Evolutionary conservation across 805 yeast species (phyloP).

Genomic region (Kockiozyma suomiensis): DNA sequence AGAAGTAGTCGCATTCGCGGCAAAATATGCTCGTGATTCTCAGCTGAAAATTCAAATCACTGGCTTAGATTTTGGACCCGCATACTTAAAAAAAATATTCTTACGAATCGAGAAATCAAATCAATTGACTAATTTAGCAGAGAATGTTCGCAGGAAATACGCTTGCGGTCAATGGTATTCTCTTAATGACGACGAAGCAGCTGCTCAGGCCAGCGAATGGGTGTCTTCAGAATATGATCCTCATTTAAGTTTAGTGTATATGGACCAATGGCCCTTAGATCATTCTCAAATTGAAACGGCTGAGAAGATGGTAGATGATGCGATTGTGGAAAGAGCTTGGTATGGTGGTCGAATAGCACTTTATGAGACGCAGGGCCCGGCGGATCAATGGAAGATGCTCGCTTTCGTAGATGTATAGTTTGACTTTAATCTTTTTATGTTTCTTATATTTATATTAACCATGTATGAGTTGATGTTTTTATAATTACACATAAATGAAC

Average conservation of each 20-base stretch:
- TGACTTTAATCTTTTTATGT: neutral
- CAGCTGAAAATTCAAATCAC: slow-evolving; percentile 49
- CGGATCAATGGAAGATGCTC: slow-evolving; percentile 65
- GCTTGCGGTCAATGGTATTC: slow-evolving; percentile 44
- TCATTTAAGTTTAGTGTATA: slow-evolving; percentile 71
- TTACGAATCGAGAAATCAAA: slow-evolving; percentile 52
- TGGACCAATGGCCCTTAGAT: slow-evolving; percentile 64
- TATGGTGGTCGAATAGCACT: slow-evolving; percentile 67
- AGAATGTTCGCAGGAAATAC: slow-evolving; percentile 44
- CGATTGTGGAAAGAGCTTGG: slow-evolving; percentile 71
- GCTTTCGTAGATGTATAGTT: slow-evolving; percentile 47
- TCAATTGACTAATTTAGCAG: slow-evolving; percentile 55
- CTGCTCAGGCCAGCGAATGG: slow-evolving; percentile 58
- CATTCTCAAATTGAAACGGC: slow-evolving; percentile 66
- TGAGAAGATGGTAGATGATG: slow-evolving; percentile 64
- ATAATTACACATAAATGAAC: neutral
- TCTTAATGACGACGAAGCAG: slow-evolving; percentile 44
- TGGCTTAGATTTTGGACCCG: slow-evolving; percentile 52
- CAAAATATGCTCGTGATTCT: slow-evolving; percentile 49
- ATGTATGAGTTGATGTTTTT: too few relatives aligned
- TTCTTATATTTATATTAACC: neutral
- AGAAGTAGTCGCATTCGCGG: slow-evolving; percentile 56
- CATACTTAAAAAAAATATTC: slow-evolving; percentile 57
- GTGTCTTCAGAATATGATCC: slow-evolving; percentile 61
- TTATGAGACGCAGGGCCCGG: slow-evolving; percentile 72